phyloP scores from a whole-genome alignment of 2,329 filamentous ascomycete genomes.

The Exophiala phaeomuriformis region DNA sequence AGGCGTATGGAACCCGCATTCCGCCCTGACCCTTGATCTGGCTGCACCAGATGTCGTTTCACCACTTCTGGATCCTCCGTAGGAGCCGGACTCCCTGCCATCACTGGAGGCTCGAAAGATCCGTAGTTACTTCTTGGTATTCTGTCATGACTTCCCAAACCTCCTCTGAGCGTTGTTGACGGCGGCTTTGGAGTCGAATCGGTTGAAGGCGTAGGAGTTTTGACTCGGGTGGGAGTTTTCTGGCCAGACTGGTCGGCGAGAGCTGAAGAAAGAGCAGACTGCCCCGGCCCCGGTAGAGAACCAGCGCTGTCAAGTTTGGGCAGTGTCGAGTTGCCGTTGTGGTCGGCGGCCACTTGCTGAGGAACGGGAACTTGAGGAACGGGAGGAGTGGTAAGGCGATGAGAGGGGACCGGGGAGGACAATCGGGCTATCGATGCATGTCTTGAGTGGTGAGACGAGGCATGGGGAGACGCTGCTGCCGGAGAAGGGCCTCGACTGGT shows the following conservation, averaged over 20 bases:
- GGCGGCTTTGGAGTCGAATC: slow-evolving; percentile 9
- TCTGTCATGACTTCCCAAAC: slow-evolving; percentile 41
- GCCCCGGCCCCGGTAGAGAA: slow-evolving; percentile 65
- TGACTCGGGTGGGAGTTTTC: slow-evolving; percentile 36
- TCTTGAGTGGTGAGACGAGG: slow-evolving; percentile 41
- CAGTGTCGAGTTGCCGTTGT: slow-evolving; percentile 47
- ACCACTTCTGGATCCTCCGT: slow-evolving; percentile 86
- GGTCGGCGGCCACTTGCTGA: slow-evolving; percentile 41
- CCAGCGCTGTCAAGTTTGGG: slow-evolving; percentile 53
- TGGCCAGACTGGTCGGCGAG: slow-evolving; percentile 65
- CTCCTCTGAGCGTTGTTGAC: slow-evolving; percentile 50
- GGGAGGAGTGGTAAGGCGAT: slow-evolving; percentile 40
- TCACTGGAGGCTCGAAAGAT: slow-evolving; percentile 65
- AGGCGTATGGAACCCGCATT: slow-evolving; percentile 32
- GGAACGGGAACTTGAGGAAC: slow-evolving; percentile 46
- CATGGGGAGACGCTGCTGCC: slow-evolving; percentile 32
- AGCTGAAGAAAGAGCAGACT: slow-evolving; percentile 84
- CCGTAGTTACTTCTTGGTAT: slow-evolving; percentile 68
- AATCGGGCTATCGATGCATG: slow-evolving; percentile 50
- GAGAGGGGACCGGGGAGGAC: slow-evolving; percentile 50
- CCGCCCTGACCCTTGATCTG: slow-evolving; percentile 41
- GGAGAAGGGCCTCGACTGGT: slow-evolving; percentile 11
- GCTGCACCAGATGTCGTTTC: slow-evolving; percentile 76
- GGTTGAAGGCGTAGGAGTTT: slow-evolving; percentile 36
- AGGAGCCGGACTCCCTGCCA: slow-evolving; percentile 48